Evolutionary conservation across 2,329 filamentous ascomycete species (phyloP).

Genomic region (Meredithiella fracta): DNA sequence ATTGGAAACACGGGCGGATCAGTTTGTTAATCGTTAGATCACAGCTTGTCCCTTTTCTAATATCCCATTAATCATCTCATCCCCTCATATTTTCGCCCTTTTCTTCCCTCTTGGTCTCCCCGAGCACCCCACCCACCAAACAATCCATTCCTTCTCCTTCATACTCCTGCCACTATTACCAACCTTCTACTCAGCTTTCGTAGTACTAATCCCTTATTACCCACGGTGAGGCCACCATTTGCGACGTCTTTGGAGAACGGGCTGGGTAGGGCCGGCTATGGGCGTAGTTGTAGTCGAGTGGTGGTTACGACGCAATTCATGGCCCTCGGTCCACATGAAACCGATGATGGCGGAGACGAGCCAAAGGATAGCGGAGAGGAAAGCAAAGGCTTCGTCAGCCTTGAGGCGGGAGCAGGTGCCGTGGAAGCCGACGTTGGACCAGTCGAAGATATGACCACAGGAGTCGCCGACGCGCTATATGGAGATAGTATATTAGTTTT

Average conservation of each 20-base stretch:
- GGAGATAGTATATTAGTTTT: no score
- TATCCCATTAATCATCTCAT: background rate
- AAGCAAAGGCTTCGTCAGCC: slow-evolving; percentile 53
- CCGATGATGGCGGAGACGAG: slow-evolving; percentile 45
- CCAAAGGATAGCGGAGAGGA: slow-evolving; percentile 57
- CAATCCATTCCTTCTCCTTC: background rate
- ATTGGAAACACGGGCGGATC: no score
- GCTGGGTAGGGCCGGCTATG: background rate
- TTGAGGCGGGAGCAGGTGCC: slow-evolving; percentile 48
- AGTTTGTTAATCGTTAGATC: no score
- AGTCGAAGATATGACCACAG: slow-evolving; percentile 43
- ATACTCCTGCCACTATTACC: background rate
- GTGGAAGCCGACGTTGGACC: slow-evolving; percentile 37
- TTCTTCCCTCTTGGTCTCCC: background rate
- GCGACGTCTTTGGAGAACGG: background rate
- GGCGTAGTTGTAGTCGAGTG: slow-evolving; percentile 1
- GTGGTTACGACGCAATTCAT: slow-evolving; percentile 15
- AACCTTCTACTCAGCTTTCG: no score
- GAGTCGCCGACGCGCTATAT: slow-evolving; percentile 26
- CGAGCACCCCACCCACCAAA: background rate
- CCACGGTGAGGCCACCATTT: background rate
- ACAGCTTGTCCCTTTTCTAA: no score
- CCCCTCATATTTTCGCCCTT: no score
- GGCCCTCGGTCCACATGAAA: slow-evolving; percentile 35
- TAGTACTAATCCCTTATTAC: background rate